These are phyloP conservation scores for Aspergillus asperescens DNA, from an alignment of 495 filamentous ascomycete species.

Conservation along the genomic window DNA sequence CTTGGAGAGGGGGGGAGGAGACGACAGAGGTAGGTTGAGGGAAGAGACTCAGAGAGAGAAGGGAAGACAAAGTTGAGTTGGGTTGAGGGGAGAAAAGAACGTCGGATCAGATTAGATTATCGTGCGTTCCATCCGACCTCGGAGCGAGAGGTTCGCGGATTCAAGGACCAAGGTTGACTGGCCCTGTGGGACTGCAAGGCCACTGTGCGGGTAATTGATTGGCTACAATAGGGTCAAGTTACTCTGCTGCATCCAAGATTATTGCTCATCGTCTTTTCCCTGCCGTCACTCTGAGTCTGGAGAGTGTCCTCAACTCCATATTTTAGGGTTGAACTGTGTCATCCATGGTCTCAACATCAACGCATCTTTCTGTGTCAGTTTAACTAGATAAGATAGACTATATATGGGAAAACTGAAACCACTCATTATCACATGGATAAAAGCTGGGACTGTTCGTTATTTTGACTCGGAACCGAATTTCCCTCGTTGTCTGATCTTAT, in stretches of 20 bases:
- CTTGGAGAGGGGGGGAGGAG: not conserved
- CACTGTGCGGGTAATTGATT: not conserved
- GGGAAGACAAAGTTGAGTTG: too few relatives aligned
- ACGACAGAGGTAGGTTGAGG: not conserved
- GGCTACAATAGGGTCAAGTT: not conserved
- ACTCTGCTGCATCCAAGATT: not conserved
- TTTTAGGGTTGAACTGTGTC: not conserved
- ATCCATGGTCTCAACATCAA: not conserved
- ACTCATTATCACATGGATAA: not conserved
- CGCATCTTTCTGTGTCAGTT: not conserved
- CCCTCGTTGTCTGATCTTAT: conserved; percentile 25
- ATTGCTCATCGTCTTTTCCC: not conserved
- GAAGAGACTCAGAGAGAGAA: conserved; percentile 20
- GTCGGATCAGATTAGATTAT: conserved; percentile 47
- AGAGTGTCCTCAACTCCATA: not conserved
- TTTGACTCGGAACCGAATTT: conserved; percentile 8
- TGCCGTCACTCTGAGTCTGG: not conserved
- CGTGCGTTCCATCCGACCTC: conserved; percentile 27
- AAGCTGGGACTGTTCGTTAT: too few relatives aligned
- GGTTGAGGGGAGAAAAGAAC: conserved; percentile 27
- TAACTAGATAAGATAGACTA: too few relatives aligned
- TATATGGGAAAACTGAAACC: not conserved
- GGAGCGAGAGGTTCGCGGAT: conserved; percentile 19
- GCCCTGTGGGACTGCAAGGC: not conserved
- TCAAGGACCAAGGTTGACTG: not conserved